A percentile compares a stretch with the other conserved stretches of the same genome.
Conservation (phyloP, 257 asterid species). For the Thymus quinquecostatus region DNA sequence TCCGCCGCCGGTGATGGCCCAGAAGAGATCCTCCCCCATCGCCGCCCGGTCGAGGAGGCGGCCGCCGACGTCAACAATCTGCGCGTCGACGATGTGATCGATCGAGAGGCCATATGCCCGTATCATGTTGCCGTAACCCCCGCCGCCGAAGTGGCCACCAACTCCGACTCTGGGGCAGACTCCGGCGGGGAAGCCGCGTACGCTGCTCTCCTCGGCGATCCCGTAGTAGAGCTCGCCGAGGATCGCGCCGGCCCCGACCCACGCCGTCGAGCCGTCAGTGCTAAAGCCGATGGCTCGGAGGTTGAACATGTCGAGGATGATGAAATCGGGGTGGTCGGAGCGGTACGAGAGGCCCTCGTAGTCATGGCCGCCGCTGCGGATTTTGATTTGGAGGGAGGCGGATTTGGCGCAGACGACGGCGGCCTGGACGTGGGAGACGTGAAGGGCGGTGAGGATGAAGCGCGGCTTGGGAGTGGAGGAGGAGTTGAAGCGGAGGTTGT, state of each 20-base stretch:
- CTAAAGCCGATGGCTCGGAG: slow-evolving; percentile 31
- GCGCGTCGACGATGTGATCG: slow-evolving; percentile 48
- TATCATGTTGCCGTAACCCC: slow-evolving; percentile 55
- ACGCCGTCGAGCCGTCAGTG: slow-evolving; percentile 32
- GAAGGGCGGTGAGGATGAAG: slow-evolving; percentile 41
- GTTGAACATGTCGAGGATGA: slow-evolving; percentile 44
- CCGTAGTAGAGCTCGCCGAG: slow-evolving; percentile 50
- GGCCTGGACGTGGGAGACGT: slow-evolving; percentile 43
- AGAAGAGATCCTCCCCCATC: slow-evolving; percentile 9
- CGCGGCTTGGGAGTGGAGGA: slow-evolving; percentile 45
- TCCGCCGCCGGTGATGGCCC: slow-evolving; percentile 7
- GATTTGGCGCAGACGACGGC: slow-evolving; percentile 39
- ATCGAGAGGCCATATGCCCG: slow-evolving; percentile 47
- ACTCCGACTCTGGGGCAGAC: slow-evolving; percentile 49
- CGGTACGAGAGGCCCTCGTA: slow-evolving; percentile 45
- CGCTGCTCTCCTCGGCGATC: slow-evolving; percentile 37
- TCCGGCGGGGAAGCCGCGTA: slow-evolving; percentile 48
- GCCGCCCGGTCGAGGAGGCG: slow-evolving; percentile 24
- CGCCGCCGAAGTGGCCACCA: slow-evolving; percentile 55
- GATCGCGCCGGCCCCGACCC: slow-evolving; percentile 48
- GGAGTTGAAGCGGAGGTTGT: slow-evolving; percentile 42
- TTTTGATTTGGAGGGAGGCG: slow-evolving; percentile 31
- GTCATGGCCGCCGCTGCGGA: slow-evolving; percentile 61
- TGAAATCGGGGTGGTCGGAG: slow-evolving; percentile 30
- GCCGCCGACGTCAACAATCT: slow-evolving; percentile 41